A percentile compares a stretch with the other conserved stretches of the same genome.
Conservation (phyloP, 768 basidiomycete genomes). For the Mycena alexandri region DNA sequence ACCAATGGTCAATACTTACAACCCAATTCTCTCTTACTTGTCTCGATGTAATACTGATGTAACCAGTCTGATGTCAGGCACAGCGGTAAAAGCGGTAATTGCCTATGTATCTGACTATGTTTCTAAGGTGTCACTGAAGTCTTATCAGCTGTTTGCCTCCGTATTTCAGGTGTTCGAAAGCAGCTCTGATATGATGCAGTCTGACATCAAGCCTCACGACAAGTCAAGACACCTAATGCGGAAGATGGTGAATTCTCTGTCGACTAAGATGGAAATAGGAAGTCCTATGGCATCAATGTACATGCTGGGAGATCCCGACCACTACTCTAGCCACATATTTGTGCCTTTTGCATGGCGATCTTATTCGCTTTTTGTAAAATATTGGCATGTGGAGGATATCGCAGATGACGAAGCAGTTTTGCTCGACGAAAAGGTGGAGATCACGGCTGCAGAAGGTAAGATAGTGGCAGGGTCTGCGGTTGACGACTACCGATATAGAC, state of each 20-base stretch:
- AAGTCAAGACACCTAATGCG: not conserved
- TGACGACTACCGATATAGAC: too few species aligned
- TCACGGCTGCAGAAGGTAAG: too few species aligned
- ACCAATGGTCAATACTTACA: not conserved
- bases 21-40: not conserved
- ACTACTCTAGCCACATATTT: not conserved
- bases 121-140: not conserved
- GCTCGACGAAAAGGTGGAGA: too few species aligned
- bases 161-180: not conserved
- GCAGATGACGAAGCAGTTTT: too few species aligned
- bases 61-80: not conserved
- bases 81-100: not conserved
- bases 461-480: too few species aligned
- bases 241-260: slow-evolving; percentile 1
- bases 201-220: not conserved
- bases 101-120: slow-evolving; percentile 1
- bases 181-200: not conserved
- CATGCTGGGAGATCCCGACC: not conserved
- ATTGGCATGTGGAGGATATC: not conserved
- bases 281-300: not conserved
- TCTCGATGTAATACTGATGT: not conserved
- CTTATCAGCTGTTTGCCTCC: not conserved
- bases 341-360: not conserved
- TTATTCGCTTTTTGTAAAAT: not conserved
- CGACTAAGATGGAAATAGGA: slow-evolving; percentile 2